Conservation (phyloP, 1,139 yeast genomes). For the Blastobotrys raffinosifermentans region DNA sequence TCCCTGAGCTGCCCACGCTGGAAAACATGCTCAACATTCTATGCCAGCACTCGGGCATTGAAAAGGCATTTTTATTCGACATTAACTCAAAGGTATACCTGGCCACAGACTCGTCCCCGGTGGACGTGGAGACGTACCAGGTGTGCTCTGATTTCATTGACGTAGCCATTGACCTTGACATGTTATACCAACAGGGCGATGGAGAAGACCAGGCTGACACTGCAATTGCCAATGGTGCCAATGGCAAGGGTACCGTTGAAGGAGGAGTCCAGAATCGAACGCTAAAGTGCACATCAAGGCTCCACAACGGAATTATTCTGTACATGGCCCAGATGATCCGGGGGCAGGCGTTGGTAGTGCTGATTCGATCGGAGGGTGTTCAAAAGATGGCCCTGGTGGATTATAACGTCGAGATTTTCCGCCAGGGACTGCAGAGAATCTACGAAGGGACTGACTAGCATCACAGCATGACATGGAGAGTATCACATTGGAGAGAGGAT, state of each 20-base stretch:
- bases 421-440: slow-evolving; percentile 70
- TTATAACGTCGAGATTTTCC: slow-evolving; percentile 79
- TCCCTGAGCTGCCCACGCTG: slow-evolving; percentile 80
- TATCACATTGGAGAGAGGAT: too few relatives aligned
- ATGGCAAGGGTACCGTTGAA: slow-evolving; percentile 14
- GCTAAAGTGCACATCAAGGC: slow-evolving; percentile 62
- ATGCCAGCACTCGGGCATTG: slow-evolving; percentile 85
- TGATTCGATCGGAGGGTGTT: slow-evolving; percentile 55
- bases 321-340: slow-evolving; percentile 88
- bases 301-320: slow-evolving; percentile 76
- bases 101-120: slow-evolving; percentile 94
- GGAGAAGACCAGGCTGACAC: slow-evolving; percentile 1
- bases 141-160: slow-evolving; percentile 97
- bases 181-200: slow-evolving; percentile 26
- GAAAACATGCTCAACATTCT: slow-evolving; percentile 85
- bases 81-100: slow-evolving; percentile 91
- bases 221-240: not conserved
- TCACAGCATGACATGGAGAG: too few relatives aligned
- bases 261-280: slow-evolving; percentile 28
- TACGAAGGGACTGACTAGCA: too few relatives aligned
- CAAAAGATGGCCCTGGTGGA: slow-evolving; percentile 66
- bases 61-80: slow-evolving; percentile 88
- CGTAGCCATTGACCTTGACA: slow-evolving; percentile 79
- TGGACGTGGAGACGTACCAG: slow-evolving; percentile 91
- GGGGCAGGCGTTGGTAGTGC: slow-evolving; percentile 85